These are phyloP conservation scores for Cryptococcus wingfieldii DNA, from an alignment of 1,284 basidiomycete genomes.

Conservation along the genomic window DNA sequence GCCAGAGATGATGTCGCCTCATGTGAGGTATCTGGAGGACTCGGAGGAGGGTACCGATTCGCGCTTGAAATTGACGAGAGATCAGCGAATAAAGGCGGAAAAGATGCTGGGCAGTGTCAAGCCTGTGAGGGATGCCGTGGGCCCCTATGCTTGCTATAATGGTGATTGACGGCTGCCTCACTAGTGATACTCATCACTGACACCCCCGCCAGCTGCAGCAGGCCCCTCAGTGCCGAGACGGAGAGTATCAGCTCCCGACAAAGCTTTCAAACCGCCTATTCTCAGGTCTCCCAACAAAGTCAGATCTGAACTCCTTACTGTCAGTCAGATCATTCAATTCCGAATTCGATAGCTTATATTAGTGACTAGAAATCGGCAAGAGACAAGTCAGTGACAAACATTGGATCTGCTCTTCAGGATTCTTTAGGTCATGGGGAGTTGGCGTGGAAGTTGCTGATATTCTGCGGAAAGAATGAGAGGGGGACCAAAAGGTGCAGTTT, in stretches of 20 bases:
- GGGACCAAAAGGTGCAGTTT: constrained; percentile 1
- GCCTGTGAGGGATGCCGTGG: constrained; percentile 17
- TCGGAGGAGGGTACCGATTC: constrained; percentile 16
- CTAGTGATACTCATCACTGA: not conserved
- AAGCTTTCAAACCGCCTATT: constrained; percentile 13
- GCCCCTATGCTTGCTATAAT: constrained; percentile 31
- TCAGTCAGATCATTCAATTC: not conserved
- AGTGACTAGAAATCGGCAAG: constrained; percentile 6
- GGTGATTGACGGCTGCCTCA: constrained; percentile 10
- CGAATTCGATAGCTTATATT: not conserved
- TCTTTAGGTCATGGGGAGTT: constrained; percentile 13
- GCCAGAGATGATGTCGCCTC: constrained; percentile 1
- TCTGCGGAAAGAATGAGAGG: constrained; percentile 14
- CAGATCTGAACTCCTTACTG: constrained; percentile 14
- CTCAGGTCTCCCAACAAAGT: constrained; percentile 13
- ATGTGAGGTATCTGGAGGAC: constrained; percentile 11
- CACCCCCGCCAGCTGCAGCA: not conserved
- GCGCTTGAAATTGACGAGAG: constrained; percentile 11
- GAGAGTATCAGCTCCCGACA: constrained; percentile 1
- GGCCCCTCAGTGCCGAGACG: constrained; percentile 3
- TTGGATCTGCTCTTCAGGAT: constrained; percentile 9
- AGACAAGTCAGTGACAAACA: constrained; percentile 6
- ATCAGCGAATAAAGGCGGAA: constrained; percentile 26
- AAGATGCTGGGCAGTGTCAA: constrained; percentile 28
- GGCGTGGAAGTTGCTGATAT: constrained; percentile 7